Evolutionary conservation across 2,329 filamentous ascomycete species (phyloP), one percentile per base, ranked within the genome.

Genomic region (Aspergillus bombycis): DNA sequence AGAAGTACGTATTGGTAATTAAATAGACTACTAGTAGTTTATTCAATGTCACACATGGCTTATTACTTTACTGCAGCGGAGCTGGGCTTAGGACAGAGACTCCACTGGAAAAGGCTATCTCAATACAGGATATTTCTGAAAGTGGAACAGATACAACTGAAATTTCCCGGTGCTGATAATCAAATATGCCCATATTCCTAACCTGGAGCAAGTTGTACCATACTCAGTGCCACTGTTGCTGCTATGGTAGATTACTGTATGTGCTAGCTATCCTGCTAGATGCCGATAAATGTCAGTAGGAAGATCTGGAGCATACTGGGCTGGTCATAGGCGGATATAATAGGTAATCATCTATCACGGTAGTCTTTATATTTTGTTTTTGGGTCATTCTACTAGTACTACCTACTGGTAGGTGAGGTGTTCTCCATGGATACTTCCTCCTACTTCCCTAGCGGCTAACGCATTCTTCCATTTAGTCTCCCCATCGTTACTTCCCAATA

Each of bases 401-500:
- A n/a, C 34, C 5, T 2, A 16, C 34, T 36, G 12, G 14, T 36
- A 36, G 14, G 34, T 36, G 34, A 36, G 34, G 34, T 28, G 14
- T 14, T 48, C 23, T 26, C 45, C 23, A 23, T 48, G 45, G 23
- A 48, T 14, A 48, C 53, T 62, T 59, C 46, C 46, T 55, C 58
- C 34, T 14, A 36, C 16, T 41, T 41, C 16, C 16, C 16, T 41
- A 41, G 38, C 9, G 38, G 38, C 38, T 41, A 41, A 16, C 3
- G 38, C 16, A 41, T 7, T 41, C 8, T 19, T 41, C 38, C 72
- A 67, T 57, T 69, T 72, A 74, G 46, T 43, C 43, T 43, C 43
- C 48, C 58, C 61, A 43, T 58, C 63, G 65, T 57, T 68, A 43
- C 65, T 70, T 71, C 69, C 69, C 53, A 57, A 62, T 61, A 32